Percentiles rank a stretch among this genome's conserved stretches.
Conservation (phyloP, 768 basidiomycete species). For the Amanita muscaria region DNA sequence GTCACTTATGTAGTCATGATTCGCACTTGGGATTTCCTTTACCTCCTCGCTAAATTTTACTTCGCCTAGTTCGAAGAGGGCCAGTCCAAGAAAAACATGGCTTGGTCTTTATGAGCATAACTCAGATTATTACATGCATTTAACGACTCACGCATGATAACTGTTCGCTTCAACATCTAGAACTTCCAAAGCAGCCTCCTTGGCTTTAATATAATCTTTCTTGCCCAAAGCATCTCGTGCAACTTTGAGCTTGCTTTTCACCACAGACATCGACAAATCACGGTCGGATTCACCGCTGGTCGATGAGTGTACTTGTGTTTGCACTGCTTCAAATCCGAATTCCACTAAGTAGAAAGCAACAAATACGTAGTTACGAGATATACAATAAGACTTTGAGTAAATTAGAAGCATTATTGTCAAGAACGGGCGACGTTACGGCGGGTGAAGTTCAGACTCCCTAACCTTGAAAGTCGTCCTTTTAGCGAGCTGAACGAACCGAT, state of each 20-base stretch:
- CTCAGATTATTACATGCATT: neutral
- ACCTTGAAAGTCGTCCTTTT: slow-evolving; percentile 66
- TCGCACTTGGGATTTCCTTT: slow-evolving; percentile 49
- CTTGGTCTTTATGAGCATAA: slow-evolving; percentile 34
- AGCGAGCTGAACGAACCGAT: slow-evolving; percentile 51
- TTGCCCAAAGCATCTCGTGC: slow-evolving; percentile 68
- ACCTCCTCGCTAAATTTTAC: slow-evolving; percentile 80
- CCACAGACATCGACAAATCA: slow-evolving; percentile 32
- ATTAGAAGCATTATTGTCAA: neutral
- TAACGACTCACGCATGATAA: slow-evolving; percentile 64
- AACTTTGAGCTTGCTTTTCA: slow-evolving; percentile 69
- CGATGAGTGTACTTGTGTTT: neutral
- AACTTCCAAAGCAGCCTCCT: slow-evolving; percentile 54
- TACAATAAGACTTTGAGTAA: no score
- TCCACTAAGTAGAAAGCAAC: slow-evolving; percentile 11
- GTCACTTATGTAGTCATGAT: slow-evolving; percentile 8
- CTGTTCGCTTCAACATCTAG: slow-evolving; percentile 73
- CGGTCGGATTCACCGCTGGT: neutral
- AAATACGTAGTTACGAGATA: no score
- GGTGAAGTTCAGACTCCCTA: slow-evolving; percentile 67
- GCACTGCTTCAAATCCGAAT: slow-evolving; percentile 5
- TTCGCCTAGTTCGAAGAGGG: slow-evolving; percentile 67
- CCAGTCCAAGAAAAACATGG: slow-evolving; percentile 77
- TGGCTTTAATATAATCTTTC: slow-evolving; percentile 66
- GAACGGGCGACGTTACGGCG: slow-evolving; percentile 29